These are phyloP conservation scores for Penicillium egyptiacum DNA, from an alignment of 495 filamentous ascomycete genomes.

Conservation along the genomic window DNA sequence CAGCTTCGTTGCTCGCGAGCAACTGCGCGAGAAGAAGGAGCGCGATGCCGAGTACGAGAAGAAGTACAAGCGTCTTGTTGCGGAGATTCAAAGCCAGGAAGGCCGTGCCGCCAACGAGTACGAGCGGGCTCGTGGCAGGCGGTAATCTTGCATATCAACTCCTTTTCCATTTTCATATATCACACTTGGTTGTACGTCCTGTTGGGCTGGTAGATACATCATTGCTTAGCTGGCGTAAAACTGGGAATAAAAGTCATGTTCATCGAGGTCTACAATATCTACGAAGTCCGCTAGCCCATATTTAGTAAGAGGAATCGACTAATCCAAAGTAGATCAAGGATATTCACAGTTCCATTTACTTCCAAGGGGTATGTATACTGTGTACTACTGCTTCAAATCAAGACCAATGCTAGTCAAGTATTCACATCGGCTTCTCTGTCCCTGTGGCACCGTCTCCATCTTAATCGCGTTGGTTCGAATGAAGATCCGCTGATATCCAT, in stretches of 20 bases:
- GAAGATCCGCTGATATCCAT: conserved; percentile 46
- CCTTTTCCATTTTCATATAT: conserved; percentile 7
- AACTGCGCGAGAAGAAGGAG: conserved; percentile 87
- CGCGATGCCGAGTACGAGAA: conserved; percentile 85
- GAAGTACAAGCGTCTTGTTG: conserved; percentile 88
- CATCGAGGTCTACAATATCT: conserved; percentile 4
- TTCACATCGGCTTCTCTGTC: conserved; percentile 50
- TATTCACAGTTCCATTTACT: neutral
- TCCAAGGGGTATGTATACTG: neutral
- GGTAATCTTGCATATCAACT: conserved; percentile 29
- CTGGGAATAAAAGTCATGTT: conserved; percentile 31
- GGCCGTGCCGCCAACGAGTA: conserved; percentile 83
- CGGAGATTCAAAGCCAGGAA: conserved; percentile 93
- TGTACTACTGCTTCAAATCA: conserved; percentile 46
- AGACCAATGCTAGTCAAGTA: conserved; percentile 56
- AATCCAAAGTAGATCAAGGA: conserved; percentile 1
- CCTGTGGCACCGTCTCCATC: conserved; percentile 56
- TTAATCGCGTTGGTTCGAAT: conserved; percentile 55
- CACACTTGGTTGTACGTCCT: conserved; percentile 19
- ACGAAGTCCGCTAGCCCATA: neutral
- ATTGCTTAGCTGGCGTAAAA: conserved; percentile 26
- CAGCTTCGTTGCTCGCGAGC: conserved; percentile 85
- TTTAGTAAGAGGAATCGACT: neutral
- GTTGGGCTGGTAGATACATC: conserved; percentile 29
- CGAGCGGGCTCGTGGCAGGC: conserved; percentile 74